phyloP scores from a whole-genome alignment of 1,284 basidiomycete species.

The Tetrapyrgos nigripes region DNA sequence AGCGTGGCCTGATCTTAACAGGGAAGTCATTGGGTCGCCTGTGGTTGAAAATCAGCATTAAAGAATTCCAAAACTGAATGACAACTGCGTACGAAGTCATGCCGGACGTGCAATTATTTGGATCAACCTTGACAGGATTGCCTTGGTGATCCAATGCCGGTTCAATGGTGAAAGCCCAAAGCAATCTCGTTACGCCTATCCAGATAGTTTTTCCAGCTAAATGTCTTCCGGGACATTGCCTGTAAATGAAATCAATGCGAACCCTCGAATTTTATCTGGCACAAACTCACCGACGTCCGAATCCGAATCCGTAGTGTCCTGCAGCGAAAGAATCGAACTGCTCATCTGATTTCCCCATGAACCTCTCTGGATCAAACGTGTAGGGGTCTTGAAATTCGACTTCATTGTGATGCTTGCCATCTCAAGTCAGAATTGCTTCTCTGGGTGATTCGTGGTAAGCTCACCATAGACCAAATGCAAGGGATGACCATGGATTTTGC shows the following conservation, averaged over 20 bases:
- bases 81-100: neutral
- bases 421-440: no score
- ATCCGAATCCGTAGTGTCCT: neutral
- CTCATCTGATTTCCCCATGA: neutral
- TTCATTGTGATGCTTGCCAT: conserved; percentile 1
- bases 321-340: neutral
- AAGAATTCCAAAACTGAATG: neutral
- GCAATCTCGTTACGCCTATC: neutral
- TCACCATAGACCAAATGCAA: conserved; percentile 2
- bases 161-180: neutral
- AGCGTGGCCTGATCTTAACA: no score
- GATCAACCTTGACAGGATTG: neutral
- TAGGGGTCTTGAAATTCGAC: neutral
- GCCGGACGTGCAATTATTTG: conserved; percentile 4
- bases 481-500: conserved; percentile 1
- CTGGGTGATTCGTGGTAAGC: no score
- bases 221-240: neutral
- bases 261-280: no score
- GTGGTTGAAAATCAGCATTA: no score
- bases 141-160: neutral
- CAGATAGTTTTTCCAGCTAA: conserved; percentile 1
- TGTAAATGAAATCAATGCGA: no score
- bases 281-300: neutral
- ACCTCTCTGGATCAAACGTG: neutral
- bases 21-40: no score